Evolutionary conservation across 202 grass and related monocot species (phyloP).

Genomic region (Carex arenaria): DNA sequence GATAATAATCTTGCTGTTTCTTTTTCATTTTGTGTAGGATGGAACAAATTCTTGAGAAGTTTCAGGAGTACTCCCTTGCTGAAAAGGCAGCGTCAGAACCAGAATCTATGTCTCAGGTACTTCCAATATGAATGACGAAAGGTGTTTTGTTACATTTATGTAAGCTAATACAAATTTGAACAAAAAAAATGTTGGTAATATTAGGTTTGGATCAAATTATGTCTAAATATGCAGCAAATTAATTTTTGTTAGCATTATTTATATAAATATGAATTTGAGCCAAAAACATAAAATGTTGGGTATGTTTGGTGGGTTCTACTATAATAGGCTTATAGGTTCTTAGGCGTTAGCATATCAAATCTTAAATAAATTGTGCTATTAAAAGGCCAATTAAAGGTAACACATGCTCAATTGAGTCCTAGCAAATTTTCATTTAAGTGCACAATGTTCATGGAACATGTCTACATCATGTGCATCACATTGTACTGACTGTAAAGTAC

Average conservation of each 20-base stretch:
- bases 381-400: not conserved
- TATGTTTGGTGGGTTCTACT: not conserved
- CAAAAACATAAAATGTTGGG: not conserved
- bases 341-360: not conserved
- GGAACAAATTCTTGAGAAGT: constrained; percentile 76
- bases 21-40: constrained; percentile 37
- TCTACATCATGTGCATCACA: not conserved
- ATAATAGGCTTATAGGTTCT: not conserved
- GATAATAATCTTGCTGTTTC: not conserved
- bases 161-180: not conserved
- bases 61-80: constrained; percentile 54
- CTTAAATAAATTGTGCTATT: not conserved
- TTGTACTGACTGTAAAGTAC: not conserved
- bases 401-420: not conserved
- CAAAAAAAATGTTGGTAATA: not conserved
- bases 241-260: not conserved
- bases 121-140: not conserved
- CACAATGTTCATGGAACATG: not conserved
- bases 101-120: constrained; percentile 49
- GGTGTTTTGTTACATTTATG: not conserved
- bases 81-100: constrained; percentile 48
- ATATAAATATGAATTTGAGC: not conserved
- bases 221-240: not conserved
- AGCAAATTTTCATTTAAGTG: not conserved
- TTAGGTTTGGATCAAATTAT: not conserved